phyloP scores from a whole-genome alignment of 2,329 filamentous ascomycete species.

The Nannizziopsis barbatae region DNA sequence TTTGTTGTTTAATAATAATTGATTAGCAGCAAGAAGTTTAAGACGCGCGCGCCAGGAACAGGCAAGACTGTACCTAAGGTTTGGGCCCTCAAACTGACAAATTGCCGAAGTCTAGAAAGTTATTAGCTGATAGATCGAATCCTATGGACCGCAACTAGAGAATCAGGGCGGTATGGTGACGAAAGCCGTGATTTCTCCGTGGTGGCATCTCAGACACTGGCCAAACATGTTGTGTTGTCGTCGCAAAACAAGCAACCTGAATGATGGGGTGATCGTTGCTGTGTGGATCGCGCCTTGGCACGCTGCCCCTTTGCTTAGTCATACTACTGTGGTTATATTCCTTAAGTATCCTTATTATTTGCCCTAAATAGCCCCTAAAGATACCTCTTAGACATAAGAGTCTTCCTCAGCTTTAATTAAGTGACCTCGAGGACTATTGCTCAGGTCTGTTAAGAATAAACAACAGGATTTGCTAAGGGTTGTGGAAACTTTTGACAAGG shows the following conservation, averaged over 20 bases:
- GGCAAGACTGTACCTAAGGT: not conserved
- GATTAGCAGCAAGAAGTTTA: not conserved
- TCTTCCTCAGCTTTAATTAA: no score
- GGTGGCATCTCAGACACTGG: slow-evolving; percentile 4
- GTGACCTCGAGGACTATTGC: no score
- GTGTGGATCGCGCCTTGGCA: slow-evolving; percentile 5
- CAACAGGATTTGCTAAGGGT: no score
- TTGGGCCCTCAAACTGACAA: not conserved
- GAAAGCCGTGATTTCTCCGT: not conserved
- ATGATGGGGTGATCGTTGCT: slow-evolving; percentile 1
- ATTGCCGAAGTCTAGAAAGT: not conserved
- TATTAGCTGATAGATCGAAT: not conserved
- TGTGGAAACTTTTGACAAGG: no score
- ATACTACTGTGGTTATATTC: no score
- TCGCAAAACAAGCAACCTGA: slow-evolving; percentile 1
- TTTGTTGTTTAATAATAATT: not conserved
- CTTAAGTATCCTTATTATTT: no score
- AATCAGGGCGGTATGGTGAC: no score
- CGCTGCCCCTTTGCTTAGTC: slow-evolving; percentile 3
- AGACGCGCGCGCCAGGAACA: not conserved
- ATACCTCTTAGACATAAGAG: no score
- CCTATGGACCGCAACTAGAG: no score
- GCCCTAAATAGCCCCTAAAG: no score
- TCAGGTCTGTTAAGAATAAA: no score
- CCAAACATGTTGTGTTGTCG: slow-evolving; percentile 5